Percentiles rank a stretch among this genome's conserved stretches.
Conservation (phyloP, 1,139 yeast genomes). For the Diutina pseudorugosa region DNA sequence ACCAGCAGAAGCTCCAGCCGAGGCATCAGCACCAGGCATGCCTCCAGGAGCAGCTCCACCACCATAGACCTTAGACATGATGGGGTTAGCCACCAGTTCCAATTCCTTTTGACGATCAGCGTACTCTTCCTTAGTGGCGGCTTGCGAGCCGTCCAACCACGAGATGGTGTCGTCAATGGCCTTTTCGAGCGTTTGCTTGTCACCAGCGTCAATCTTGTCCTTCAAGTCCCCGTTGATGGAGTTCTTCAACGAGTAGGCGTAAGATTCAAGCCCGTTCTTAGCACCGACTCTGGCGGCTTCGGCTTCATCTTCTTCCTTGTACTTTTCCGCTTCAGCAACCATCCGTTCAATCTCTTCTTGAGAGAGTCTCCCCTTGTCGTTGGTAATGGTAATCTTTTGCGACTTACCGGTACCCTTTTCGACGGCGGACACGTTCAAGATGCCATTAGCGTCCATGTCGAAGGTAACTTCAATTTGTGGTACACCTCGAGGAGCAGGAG, state of each 20-base stretch:
- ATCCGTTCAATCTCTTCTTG: constrained; percentile 87
- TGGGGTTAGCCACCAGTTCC: constrained; percentile 4
- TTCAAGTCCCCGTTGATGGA: constrained; percentile 32
- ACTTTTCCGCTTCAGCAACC: constrained; percentile 91
- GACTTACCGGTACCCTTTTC: constrained; percentile 90
- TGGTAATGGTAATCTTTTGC: constrained; percentile 86
- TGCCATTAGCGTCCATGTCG: constrained; percentile 91
- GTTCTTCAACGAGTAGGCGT: constrained; percentile 5
- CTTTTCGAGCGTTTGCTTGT: constrained; percentile 10
- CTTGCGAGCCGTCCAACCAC: constrained; percentile 1
- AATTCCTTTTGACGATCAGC: constrained; percentile 2
- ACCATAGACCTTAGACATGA: background rate
- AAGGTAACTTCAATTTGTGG: constrained; percentile 96
- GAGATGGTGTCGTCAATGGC: background rate
- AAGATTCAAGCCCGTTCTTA: background rate
- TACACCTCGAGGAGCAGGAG: constrained; percentile 97
- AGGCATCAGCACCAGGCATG: constrained; percentile 6
- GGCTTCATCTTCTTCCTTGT: constrained; percentile 63
- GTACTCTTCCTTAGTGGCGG: background rate
- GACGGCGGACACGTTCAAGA: constrained; percentile 82
- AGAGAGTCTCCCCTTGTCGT: constrained; percentile 93
- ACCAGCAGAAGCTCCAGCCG: background rate
- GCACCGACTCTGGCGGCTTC: constrained; percentile 2
- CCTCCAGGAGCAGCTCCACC: constrained; percentile 25
- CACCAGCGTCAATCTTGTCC: constrained; percentile 32